Evolutionary conservation across 2,329 filamentous ascomycete species (phyloP), one percentile per base, ranked within the genome.

Genomic region (Salinomyces thailandicus): DNA sequence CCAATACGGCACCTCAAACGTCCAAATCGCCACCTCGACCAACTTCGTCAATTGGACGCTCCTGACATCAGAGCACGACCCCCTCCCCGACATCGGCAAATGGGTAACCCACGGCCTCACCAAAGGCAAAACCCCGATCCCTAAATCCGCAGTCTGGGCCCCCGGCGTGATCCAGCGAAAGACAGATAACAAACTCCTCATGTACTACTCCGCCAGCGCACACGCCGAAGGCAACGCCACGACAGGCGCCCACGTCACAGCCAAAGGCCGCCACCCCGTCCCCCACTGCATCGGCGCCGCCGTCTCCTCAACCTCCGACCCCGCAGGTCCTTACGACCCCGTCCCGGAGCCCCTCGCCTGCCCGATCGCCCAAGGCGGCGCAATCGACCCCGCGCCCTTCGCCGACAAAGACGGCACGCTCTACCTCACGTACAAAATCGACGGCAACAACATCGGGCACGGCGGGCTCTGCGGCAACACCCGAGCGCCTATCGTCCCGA

Each of bases 21-120:
- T 64, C 8, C 61, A 63, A 35, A 41, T 63, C n/a, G 61, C 61
- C 5, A 58, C 51, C 3, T 61, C 58, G 4, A 41, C 32, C 1
- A 46, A 63, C 40, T 62, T 63, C 44, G 18, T 46, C 3, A 50
- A 49, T 22, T 62, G 58, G 58, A 51, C 38, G 0, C 34, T 60
- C 12, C 42, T 44, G 9, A 36, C 51, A 17, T 43, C 50, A 2
- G 32, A 34, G 4, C 34, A 49, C 18, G 55, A 61, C 32, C 55
- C 56, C 2, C 45, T 62, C 2, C 55, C 57, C n/a, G 37, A 38
- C 1, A 18, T 42, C 14, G 53, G 52, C 13, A 33, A 27, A 2
- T 56, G 53, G 53, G 46, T 43, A 12, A 30, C 36, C 8, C 43
- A 43, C 12, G 47, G 49, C 11, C 9, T 41, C 17, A 44, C 34